phyloP scores from a whole-genome alignment of 2,329 filamentous ascomycete species.

The Teratosphaeriaceae sp. region DNA sequence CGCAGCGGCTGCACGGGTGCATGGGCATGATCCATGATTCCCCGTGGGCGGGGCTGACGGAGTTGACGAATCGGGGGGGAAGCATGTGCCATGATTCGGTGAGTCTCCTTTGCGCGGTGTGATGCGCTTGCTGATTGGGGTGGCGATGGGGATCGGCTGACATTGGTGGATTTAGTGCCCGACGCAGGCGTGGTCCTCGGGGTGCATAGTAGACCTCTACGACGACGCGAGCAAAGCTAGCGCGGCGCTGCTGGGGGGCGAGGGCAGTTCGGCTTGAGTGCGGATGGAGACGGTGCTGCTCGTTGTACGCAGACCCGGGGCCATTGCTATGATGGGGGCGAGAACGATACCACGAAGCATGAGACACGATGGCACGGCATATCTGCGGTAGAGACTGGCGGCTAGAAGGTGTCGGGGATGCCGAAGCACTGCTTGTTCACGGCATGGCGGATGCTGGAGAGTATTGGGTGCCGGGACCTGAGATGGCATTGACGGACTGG shows the following conservation, averaged over 20 bases:
- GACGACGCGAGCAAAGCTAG: slow-evolving; percentile 62
- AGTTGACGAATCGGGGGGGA: slow-evolving; percentile 87
- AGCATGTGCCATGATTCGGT: slow-evolving; percentile 82
- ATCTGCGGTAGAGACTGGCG: slow-evolving; percentile 1
- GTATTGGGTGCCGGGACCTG: not conserved
- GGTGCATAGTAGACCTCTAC: slow-evolving; percentile 91
- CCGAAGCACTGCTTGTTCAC: too few relatives aligned
- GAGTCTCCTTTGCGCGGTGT: slow-evolving; percentile 32
- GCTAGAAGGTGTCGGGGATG: not conserved
- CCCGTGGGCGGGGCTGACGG: slow-evolving; percentile 83
- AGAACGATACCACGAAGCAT: not conserved
- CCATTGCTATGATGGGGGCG: too few relatives aligned
- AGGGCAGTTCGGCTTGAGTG: not conserved
- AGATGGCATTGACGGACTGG: not conserved
- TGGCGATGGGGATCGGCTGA: slow-evolving; percentile 1
- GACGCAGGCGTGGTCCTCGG: slow-evolving; percentile 93
- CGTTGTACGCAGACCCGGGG: too few relatives aligned
- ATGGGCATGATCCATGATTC: slow-evolving; percentile 75
- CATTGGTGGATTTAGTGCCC: slow-evolving; percentile 59
- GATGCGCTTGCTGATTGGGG: slow-evolving; percentile 25
- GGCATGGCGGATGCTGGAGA: not conserved
- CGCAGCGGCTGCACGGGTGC: slow-evolving; percentile 71
- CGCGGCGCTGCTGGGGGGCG: slow-evolving; percentile 1
- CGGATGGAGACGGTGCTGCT: not conserved
- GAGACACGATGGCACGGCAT: not conserved